A percentile compares a stretch with the other conserved stretches of the same genome.
These are phyloP conservation scores for Saturnispora zaruensis DNA, from an alignment of 805 yeast species.

Conservation along the genomic window DNA sequence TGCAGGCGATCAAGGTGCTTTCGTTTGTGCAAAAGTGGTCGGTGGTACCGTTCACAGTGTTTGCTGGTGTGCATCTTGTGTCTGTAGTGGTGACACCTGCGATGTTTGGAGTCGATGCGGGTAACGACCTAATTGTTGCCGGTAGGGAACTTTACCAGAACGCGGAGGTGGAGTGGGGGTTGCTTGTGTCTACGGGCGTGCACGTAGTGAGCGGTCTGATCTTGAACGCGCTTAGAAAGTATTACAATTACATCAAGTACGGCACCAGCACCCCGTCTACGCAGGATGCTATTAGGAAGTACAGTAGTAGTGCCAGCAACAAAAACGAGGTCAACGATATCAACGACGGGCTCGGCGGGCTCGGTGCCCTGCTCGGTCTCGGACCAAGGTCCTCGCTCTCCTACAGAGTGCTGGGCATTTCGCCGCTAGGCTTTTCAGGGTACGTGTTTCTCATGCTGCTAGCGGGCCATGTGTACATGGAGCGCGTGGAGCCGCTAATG, in stretches of 20 bases:
- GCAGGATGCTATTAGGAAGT: background rate
- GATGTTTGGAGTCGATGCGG: constrained; percentile 33
- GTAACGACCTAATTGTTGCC: constrained; percentile 49
- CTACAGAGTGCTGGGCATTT: constrained; percentile 36
- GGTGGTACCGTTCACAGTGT: constrained; percentile 47
- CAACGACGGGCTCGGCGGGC: constrained; percentile 56
- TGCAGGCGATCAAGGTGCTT: background rate
- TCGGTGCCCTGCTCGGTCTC: constrained; percentile 45
- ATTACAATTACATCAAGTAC: constrained; percentile 24
- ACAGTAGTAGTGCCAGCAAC: constrained; percentile 5
- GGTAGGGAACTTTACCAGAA: constrained; percentile 55
- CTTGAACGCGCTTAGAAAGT: constrained; percentile 32
- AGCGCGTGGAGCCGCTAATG: constrained; percentile 41
- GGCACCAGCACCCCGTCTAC: constrained; percentile 13
- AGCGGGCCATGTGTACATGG: constrained; percentile 37
- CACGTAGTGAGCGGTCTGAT: constrained; percentile 51
- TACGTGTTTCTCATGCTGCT: constrained; percentile 40
- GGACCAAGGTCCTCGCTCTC: constrained; percentile 43
- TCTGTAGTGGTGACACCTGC: constrained; percentile 49
- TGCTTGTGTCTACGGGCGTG: constrained; percentile 38
- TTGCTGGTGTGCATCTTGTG: constrained; percentile 48
- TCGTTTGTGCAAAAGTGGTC: constrained; percentile 45
- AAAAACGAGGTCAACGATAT: constrained; percentile 25
- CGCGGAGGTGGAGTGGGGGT: constrained; percentile 38
- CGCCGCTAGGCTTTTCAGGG: constrained; percentile 57